Base-by-base conservation (phyloP, 306 rosid species). In the Glycine latifolia region DNA sequence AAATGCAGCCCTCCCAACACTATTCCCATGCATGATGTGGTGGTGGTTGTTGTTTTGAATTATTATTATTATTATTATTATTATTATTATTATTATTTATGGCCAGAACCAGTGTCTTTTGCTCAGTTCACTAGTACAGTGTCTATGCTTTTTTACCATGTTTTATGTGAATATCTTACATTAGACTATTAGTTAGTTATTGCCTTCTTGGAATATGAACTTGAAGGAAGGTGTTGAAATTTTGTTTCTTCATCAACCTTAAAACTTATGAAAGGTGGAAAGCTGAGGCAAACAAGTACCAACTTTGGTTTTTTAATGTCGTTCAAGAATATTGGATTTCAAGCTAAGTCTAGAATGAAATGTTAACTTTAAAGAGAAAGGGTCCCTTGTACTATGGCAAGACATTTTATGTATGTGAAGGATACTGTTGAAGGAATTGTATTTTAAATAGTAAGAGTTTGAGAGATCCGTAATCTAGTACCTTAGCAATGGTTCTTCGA, bases 1-100 rank as follows among this genome's bases (percentile, higher is more conserved):
- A 89, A 86, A 83, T 87, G 92, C 92, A 92, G 61, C 82, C 92
- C 33, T 44, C 89, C 44, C 94, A 86, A 67, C 79, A 74, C 83
- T 87, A 88, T 82, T 85, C 84, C 3, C 90, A 77, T 73, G 91
- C 88, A 81, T 90, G 87, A 87, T 67, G 47, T 52, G 50, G 61
- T 33, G 41, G 73, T 33, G 41, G n/a, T 80, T 61, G 46, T 69
- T 60, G 52, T 74, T 41, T 73, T 75, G 56, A 78, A 78, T 47
- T 47, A 47, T 47, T 46, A 46, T 46, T 71, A 47, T 66, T 83
- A 55, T n/a, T n/a, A n/a, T 68, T 83, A 20, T 20, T 20, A 20
- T 20, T 20, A 78, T 47, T 47, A 47, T 47, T 46, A 46, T 46
- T 71, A 47, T 66, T 83, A 55, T 72, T 83, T 73, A 78, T 79